Conservation (phyloP, 208 protist species). For the Leishmania mexicana region DNA sequence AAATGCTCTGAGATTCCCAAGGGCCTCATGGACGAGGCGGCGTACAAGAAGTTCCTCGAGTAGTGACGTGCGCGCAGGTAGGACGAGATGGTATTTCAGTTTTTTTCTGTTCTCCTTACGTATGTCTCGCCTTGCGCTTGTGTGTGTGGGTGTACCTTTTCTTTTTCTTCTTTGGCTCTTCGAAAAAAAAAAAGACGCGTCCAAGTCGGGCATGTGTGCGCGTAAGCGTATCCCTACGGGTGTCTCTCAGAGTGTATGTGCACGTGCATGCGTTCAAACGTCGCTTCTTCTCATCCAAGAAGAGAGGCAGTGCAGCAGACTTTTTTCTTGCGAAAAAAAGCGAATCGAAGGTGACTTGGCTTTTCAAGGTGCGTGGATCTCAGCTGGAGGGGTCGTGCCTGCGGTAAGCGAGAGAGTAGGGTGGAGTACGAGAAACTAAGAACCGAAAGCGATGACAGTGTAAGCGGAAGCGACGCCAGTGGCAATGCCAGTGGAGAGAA, state of each 20-base stretch:
- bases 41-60: conserved; percentile 90
- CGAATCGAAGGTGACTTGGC: not conserved
- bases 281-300: not conserved
- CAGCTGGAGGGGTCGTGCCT: not conserved
- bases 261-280: not conserved
- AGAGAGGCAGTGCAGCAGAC: not conserved
- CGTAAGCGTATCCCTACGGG: not conserved
- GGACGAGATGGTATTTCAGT: conserved; percentile 4
- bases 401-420: not conserved
- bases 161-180: not conserved
- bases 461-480: not conserved
- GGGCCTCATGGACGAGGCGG: conserved; percentile 78
- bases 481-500: not conserved
- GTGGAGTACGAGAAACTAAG: not conserved
- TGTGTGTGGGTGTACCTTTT: not conserved
- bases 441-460: not conserved
- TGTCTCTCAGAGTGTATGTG: not conserved
- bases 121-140: not conserved
- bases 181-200: not conserved
- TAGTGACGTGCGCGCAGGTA: conserved; percentile 26
- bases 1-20: conserved; percentile 73
- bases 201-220: not conserved
- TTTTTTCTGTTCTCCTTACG: not conserved
- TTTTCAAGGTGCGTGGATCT: not conserved
- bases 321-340: not conserved